Base-by-base conservation (phyloP, 345 rosid genomes). In the Cardiospermum halicacabum region DNA sequence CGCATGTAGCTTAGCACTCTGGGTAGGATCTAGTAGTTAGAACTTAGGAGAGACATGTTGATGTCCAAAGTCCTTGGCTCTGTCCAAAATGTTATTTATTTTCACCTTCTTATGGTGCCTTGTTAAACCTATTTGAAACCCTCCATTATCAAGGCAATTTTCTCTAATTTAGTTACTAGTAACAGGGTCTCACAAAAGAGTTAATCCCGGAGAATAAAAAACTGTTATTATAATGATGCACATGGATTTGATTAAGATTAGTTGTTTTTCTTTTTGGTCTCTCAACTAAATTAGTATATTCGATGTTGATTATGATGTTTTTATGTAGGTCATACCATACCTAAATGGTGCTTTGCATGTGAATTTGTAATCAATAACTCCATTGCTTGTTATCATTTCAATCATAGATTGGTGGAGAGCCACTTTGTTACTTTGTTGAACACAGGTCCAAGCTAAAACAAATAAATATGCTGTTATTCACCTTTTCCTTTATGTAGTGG, bases 11-110 rank as follows among this genome's bases (percentile, higher is more conserved):
- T 25, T 1, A 43, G 50, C 56, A 53, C 63, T 48, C 30, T n/a
- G 42, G 37, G 45, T 57, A 64, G 78, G 67, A 48, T 66, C 66
- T 55, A 37, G 62, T 22, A 56, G 47, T 47, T n/a, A n/a, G n/a
- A n/a, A n/a, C n/a, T 54, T 56, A 40, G 69, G 79, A 53, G 48
- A 58, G 58, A 18, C 49, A 32, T 32, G 28, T 58, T 24, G 12
- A 62, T 25, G 60, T 56, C 16, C 64, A 48, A 62, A 58, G 24
- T 48, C 39, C 11, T 15, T 54, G 5, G 36, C 12, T 24, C 7
- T 58, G 66, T 68, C 59, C 31, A 47, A n/a, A 19, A 27, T 60
- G 49, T 54, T 53, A 37, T 40, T 13, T 62, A 30, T 48, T 1
- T 47, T 47, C 28, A 12, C 40, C n/a, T 5, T 39, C 31, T 15